Evolutionary conservation across 2,329 filamentous ascomycete genomes (phyloP), one percentile per base, ranked within the genome.

Genomic region (Dactylellina parvicollis): DNA sequence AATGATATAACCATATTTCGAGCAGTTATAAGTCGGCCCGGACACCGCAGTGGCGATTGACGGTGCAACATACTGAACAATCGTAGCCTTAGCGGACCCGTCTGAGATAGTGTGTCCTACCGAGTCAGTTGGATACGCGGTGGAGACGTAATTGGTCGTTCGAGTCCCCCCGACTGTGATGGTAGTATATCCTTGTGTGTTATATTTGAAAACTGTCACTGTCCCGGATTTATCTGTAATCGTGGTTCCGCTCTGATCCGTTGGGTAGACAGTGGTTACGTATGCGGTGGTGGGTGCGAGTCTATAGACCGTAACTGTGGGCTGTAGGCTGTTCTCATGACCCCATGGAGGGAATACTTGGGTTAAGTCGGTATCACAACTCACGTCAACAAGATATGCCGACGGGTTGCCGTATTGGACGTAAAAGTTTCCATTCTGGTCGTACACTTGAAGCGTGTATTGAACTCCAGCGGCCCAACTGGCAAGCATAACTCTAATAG

Each of bases 401-500:
- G 55, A 59, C 0, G 38, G 38, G 7, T 7, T 32, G 9, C 36
- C 54, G 22, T 42, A 44, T 44, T 57, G 34, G 38, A 57, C 38
- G 14, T 57, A 57, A 26, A 42, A 57, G 30, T 46, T 36, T 18
- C 54, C 54, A 57, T 42, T 24, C 5, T 22, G 5, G n/a, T 57
- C 55, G 9, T 26, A 32, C 4, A 59, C 26, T 18, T 34, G 20
- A 12, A 59, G 34, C 12, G 16, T 18, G 22, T 32, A 59, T 3
- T 12, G n/a, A 20, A 46, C 24, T 34, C 16, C 12, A 22, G 32
- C 24, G 12, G 38, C 38, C 22, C 24, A 59, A 18, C 40, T 59
- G 12, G 14, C 55, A 34, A 59, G 12, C 26, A 59, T 47, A 2
- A 59, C n/a, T 46, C 55, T 28, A 2, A 59, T 16, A 16, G 55